Evolutionary conservation across 108 stramenopile genomes (phyloP), one percentile per base, ranked within the genome.

Genomic region (Chaetoceros muelleri): DNA sequence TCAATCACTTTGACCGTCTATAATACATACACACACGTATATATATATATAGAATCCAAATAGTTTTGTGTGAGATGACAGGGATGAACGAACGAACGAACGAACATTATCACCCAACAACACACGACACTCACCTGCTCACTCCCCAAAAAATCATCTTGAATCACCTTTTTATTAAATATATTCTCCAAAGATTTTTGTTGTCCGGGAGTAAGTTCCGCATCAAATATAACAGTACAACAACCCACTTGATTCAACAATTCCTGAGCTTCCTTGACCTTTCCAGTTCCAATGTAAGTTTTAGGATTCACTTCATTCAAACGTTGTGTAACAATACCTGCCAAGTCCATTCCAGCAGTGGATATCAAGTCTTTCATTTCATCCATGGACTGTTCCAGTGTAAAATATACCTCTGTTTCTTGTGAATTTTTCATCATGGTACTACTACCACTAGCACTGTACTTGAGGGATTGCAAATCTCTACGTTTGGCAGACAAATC

Each of bases 301-400:
- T 76, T 84, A 1, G 90, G 93, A 72, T 98, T 95, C 55, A 93
- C 71, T 62, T 92, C 92, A 31, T 92, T 70, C 44, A 93, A 54
- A 48, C 94, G 69, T 60, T 98, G 97, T 17, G 82, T 87, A 19
- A 95, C 80, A 44, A 86, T 84, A 8, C 80, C 85, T 3, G 76
- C 70, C 1, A 80, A 62, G 29, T 78, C 78, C 53, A 98, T 54
- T n/a, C 95, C 94, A 21, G 95, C 91, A 1, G 97, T 96, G 53
- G 75, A 78, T 45, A 90, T 80, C 24, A 98, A 61, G 66, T 95
- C 93, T 46, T 86, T 70, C 82, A 98, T 90, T 81, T 98, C 97
- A 0, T 60, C 73, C 84, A 98, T 73, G 61, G 80, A 83, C 64
- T 96, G 95, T 40, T 94, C 87, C 1, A 98, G 73, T 21, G 86